Evolutionary conservation across 2,329 filamentous ascomycete genomes (phyloP).

Genomic region (Scortechinia acanthostroma): DNA sequence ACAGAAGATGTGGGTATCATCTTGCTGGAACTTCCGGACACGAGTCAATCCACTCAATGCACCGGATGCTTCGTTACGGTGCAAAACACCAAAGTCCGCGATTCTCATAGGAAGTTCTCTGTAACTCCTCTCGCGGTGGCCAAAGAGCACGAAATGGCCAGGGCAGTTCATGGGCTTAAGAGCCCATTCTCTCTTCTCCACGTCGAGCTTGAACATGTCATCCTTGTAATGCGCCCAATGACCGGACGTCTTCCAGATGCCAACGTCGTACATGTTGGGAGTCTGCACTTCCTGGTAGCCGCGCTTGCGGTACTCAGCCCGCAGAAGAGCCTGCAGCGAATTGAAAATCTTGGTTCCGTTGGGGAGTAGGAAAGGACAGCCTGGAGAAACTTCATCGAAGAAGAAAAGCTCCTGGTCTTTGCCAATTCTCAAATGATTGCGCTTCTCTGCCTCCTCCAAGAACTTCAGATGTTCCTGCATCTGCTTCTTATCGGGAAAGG

Average conservation of each 20-base stretch:
- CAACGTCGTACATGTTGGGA: slow-evolving; percentile 66
- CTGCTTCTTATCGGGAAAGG: slow-evolving; percentile 63
- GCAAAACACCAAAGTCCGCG: slow-evolving; percentile 63
- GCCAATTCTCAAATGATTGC: slow-evolving; percentile 60
- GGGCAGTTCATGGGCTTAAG: slow-evolving; percentile 71
- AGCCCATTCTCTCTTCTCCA: slow-evolving; percentile 31
- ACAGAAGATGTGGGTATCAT: slow-evolving; percentile 65
- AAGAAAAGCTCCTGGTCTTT: slow-evolving; percentile 67
- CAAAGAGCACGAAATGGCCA: slow-evolving; percentile 59
- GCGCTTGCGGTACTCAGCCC: slow-evolving; percentile 60
- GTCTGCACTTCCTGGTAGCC: slow-evolving; percentile 64
- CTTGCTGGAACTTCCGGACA: slow-evolving; percentile 58
- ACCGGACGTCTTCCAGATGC: slow-evolving; percentile 63
- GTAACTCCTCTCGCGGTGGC: slow-evolving; percentile 59
- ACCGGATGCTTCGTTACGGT: slow-evolving; percentile 63
- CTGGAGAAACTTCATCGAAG: slow-evolving; percentile 60
- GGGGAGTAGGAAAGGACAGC: slow-evolving; percentile 58
- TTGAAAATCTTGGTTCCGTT: slow-evolving; percentile 66
- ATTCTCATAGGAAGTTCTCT: slow-evolving; percentile 62
- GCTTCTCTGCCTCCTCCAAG: slow-evolving; percentile 64
- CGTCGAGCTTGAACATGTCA: slow-evolving; percentile 38
- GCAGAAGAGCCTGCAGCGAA: slow-evolving; percentile 51
- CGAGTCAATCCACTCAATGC: slow-evolving; percentile 59
- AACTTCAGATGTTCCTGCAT: slow-evolving; percentile 62
- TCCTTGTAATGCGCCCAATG: slow-evolving; percentile 66